Evolutionary conservation across 148 eudicot species (phyloP).

Genomic region (Rhododendron henanense): DNA sequence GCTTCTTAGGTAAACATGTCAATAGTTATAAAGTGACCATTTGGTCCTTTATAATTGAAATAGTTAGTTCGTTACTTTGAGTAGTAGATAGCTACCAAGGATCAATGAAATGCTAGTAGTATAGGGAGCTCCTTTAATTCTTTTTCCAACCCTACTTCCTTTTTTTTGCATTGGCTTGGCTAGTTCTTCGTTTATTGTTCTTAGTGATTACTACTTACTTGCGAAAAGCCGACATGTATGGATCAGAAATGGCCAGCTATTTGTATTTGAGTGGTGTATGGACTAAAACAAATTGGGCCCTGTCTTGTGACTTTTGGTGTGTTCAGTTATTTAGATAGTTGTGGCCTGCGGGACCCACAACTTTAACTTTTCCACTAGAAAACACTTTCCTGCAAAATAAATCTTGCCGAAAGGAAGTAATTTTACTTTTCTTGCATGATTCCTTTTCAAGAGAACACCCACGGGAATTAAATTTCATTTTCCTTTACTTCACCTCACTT

Average conservation of each 20-base stretch:
- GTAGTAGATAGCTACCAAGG: background rate
- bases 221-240: background rate
- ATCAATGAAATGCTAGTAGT: background rate
- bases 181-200: background rate
- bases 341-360: too few species aligned
- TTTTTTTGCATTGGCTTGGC: background rate
- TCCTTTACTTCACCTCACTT: too few species aligned
- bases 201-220: background rate
- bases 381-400: too few species aligned
- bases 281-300: background rate
- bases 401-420: too few species aligned
- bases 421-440: too few species aligned
- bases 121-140: background rate
- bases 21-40: background rate
- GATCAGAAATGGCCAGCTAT: background rate
- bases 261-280: background rate
- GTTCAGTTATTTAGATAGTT: too few species aligned
- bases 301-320: too few species aligned
- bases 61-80: background rate
- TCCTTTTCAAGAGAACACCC: too few species aligned
- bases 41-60: background rate
- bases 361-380: too few species aligned
- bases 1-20: background rate
- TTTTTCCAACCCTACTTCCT: background rate
- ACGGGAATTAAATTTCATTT: too few species aligned